Percentiles rank a stretch among this genome's conserved stretches.
Evolutionary conservation across 2,329 filamentous ascomycete genomes (phyloP).

Genomic region (Dothiorella sarmentorum): DNA sequence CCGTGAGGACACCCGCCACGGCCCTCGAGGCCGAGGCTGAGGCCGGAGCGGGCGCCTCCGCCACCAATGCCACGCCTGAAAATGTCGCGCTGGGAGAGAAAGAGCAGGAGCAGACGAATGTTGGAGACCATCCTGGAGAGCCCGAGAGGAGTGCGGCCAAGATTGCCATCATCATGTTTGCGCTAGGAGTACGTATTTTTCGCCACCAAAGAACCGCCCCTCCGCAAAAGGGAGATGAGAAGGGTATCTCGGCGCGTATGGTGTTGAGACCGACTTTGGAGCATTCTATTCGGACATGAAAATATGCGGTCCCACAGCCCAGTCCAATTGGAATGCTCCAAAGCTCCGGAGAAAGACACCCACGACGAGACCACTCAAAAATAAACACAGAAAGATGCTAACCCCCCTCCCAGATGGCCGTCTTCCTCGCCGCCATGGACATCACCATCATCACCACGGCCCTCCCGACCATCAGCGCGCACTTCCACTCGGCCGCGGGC

Average conservation of each 20-base stretch:
- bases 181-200: slow-evolving; percentile 33
- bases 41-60: background rate
- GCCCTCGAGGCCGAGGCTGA: background rate
- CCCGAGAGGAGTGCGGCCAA: slow-evolving; percentile 39
- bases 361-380: no score
- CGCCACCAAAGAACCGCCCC: no score
- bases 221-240: no score
- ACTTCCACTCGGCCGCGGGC: slow-evolving; percentile 49
- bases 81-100: background rate
- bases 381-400: background rate
- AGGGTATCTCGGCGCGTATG: background rate
- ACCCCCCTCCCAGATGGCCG: slow-evolving; percentile 43
- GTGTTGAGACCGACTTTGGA: no score
- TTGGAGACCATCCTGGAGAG: background rate
- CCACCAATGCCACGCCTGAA: background rate
- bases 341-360: no score
- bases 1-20: background rate
- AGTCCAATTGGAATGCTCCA: no score
- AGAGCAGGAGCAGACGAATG: background rate
- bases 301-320: no score
- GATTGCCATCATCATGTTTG: slow-evolving; percentile 49
- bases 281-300: no score
- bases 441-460: slow-evolving; percentile 63
- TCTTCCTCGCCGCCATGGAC: slow-evolving; percentile 59
- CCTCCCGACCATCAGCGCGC: slow-evolving; percentile 56